Evolutionary conservation across 805 yeast genomes (phyloP).

Genomic region (Wickerhamiella kurtzmanii): DNA sequence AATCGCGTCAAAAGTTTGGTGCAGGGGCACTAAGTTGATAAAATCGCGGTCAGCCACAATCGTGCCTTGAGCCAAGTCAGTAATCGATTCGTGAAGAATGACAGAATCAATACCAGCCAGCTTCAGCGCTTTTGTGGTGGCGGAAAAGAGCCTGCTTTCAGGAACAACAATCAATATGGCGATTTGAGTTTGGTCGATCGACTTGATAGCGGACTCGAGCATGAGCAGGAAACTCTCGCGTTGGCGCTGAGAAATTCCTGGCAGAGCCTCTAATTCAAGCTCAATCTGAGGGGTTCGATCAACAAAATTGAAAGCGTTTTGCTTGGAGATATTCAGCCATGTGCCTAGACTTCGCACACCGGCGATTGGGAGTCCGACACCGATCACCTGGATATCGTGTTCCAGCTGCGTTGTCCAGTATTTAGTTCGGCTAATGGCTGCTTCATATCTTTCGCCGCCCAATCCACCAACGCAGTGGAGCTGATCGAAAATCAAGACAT

Average conservation of each 20-base stretch:
- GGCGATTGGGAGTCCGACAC: slow-evolving; percentile 53
- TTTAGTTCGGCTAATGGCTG: slow-evolving; percentile 53
- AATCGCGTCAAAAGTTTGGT: slow-evolving; percentile 26
- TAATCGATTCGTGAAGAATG: too few species aligned
- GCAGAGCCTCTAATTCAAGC: slow-evolving; percentile 12
- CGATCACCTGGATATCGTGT: slow-evolving; percentile 43
- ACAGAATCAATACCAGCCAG: background rate
- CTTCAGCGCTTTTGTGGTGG: background rate
- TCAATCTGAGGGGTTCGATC: slow-evolving; percentile 38
- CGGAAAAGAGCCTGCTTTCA: background rate
- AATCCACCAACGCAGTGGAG: slow-evolving; percentile 51
- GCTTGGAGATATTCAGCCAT: slow-evolving; percentile 66
- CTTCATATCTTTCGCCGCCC: slow-evolving; percentile 56
- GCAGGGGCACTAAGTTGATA: background rate
- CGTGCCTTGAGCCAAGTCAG: background rate
- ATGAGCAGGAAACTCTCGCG: background rate
- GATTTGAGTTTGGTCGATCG: background rate
- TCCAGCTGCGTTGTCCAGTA: slow-evolving; percentile 58
- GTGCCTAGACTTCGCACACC: slow-evolving; percentile 68
- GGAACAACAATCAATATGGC: background rate
- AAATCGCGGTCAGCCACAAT: background rate
- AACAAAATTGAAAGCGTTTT: slow-evolving; percentile 51
- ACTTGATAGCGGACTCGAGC: background rate
- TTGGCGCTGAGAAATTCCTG: background rate
- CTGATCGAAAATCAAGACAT: slow-evolving; percentile 60